Conservation (phyloP, 1,284 basidiomycete genomes). For the Erythrobasidium hasegawianum region DNA sequence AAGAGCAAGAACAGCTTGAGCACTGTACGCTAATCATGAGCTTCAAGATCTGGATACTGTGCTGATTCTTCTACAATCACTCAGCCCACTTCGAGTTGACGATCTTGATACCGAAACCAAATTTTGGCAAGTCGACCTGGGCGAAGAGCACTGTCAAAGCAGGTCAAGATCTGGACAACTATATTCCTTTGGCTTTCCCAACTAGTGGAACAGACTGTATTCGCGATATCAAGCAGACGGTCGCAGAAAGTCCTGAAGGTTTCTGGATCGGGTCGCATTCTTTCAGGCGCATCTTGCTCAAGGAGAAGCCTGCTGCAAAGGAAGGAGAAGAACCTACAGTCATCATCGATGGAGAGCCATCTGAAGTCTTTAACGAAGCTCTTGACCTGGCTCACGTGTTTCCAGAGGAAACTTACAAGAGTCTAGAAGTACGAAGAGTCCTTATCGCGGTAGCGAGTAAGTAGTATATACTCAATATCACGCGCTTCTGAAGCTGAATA, state of each 20-base stretch:
- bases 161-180: constrained; percentile 21
- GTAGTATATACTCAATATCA: constrained; percentile 38
- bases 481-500: constrained; percentile 37
- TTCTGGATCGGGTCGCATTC: constrained; percentile 47
- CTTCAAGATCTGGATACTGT: background rate
- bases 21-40: background rate
- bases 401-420: constrained; percentile 25
- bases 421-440: constrained; percentile 14
- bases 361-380: constrained; percentile 16
- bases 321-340: constrained; percentile 7
- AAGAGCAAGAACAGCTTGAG: constrained; percentile 10
- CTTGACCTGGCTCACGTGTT: constrained; percentile 22
- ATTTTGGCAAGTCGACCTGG: constrained; percentile 3
- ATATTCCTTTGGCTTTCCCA: constrained; percentile 36
- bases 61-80: background rate
- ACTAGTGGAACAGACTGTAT: constrained; percentile 41
- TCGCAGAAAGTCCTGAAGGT: constrained; percentile 45
- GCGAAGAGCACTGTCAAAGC: background rate
- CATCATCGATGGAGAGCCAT: constrained; percentile 25
- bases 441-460: constrained; percentile 22
- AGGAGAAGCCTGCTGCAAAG: constrained; percentile 36
- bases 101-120: constrained; percentile 20
- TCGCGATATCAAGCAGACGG: constrained; percentile 42
- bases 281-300: constrained; percentile 39
- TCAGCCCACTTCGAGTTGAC: constrained; percentile 25